phyloP scores from a whole-genome alignment of 2,329 filamentous ascomycete species.

The Fonsecaea nubica region DNA sequence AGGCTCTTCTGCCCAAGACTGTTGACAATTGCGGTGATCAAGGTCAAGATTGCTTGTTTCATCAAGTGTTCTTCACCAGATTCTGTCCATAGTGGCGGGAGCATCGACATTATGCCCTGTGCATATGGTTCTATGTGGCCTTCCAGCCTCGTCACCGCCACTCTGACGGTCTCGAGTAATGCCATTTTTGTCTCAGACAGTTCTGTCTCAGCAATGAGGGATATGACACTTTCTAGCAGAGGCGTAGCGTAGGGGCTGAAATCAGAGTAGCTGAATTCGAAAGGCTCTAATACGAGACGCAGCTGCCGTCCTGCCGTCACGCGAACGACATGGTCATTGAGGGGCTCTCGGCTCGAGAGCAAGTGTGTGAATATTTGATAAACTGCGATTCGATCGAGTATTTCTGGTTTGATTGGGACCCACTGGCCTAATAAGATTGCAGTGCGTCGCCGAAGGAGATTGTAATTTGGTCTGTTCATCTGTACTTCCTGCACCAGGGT shows the following conservation, averaged over 20 bases:
- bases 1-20: slow-evolving; percentile 80
- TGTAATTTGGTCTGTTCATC: slow-evolving; percentile 69
- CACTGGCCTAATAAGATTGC: slow-evolving; percentile 89
- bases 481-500: slow-evolving; percentile 82
- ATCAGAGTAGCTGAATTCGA: slow-evolving; percentile 74
- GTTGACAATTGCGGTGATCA: slow-evolving; percentile 82
- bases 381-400: slow-evolving; percentile 71
- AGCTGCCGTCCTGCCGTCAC: slow-evolving; percentile 89
- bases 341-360: slow-evolving; percentile 74
- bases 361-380: slow-evolving; percentile 91
- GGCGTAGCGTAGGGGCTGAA: slow-evolving; percentile 80
- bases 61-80: slow-evolving; percentile 88
- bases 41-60: slow-evolving; percentile 89
- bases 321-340: slow-evolving; percentile 89
- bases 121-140: slow-evolving; percentile 68
- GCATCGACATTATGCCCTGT: slow-evolving; percentile 78
- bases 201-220: slow-evolving; percentile 78
- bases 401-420: slow-evolving; percentile 77
- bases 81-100: slow-evolving; percentile 83
- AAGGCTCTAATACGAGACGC: slow-evolving; percentile 79
- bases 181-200: slow-evolving; percentile 89
- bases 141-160: slow-evolving; percentile 82
- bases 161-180: slow-evolving; percentile 82
- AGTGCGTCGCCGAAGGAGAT: slow-evolving; percentile 83
- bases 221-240: slow-evolving; percentile 74